Base-by-base conservation (phyloP, 2,329 filamentous ascomycete genomes). In the Fusarium piperis region DNA sequence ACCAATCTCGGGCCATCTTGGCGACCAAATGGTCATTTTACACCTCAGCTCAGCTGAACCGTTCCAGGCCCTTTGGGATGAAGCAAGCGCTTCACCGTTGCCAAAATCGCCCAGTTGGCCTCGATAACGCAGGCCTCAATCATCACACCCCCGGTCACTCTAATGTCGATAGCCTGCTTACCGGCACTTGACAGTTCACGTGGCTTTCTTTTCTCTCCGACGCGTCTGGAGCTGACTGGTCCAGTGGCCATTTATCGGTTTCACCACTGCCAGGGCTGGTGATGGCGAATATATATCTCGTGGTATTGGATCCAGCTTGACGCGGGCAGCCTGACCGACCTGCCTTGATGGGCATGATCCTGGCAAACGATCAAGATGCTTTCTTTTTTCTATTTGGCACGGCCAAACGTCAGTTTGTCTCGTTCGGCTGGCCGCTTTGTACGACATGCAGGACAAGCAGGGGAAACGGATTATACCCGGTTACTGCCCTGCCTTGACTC, bases 331-430 rank as follows among this genome's bases (percentile, higher is more conserved):
- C 44, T 30, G 16, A 28, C 23, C 16, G 20, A 26, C 9, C 41
- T 26, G 41, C 41, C 41, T 46, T 28, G 4, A 48, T 15, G 26
- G 7, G 23, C 15, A 48, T 48, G 16, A 48, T 30, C 44, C 11
- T 6, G 5, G 18, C 28, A 39, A 38, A 52, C 28, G 41, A 30
- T n/a, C n/a, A n/a, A n/a, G 6, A 26, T 62, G 35, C 12, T 33
- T 70, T 26, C 11, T 16, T 44, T 44, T 53, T 57, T 11, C 67
- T 67, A 11, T 63, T 67, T 26, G 32, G 20, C 4, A 36, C 41
- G 62, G 18, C 9, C 33, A 65, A 63, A 23, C 41, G 26, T 15
- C 51, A n/a, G 8, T 3, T 15, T 6, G 8, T 30, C 44, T 15
- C 16, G 11, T 6, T 30, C 44, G 10, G 44, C 44, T 28, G 44